Evolutionary conservation across 768 basidiomycete species (phyloP).

Genomic region (Chlorophyllum brunneum): DNA sequence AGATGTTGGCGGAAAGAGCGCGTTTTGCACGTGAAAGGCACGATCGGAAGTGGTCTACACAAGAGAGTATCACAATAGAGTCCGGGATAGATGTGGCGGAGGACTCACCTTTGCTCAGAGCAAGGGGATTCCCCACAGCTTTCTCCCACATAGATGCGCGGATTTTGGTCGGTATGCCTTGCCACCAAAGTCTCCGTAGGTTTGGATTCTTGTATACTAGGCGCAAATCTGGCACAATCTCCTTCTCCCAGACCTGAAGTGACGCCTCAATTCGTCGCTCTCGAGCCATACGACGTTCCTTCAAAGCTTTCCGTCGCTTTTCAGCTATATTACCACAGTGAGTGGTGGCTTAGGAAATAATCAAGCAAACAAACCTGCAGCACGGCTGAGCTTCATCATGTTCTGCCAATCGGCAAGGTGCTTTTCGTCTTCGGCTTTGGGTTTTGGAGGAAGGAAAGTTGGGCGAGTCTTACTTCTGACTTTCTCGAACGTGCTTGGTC

Average conservation of each 20-base stretch:
- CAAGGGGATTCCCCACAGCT: slow-evolving; percentile 80
- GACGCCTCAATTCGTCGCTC: slow-evolving; percentile 71
- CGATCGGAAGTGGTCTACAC: slow-evolving; percentile 63
- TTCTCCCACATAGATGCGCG: slow-evolving; percentile 80
- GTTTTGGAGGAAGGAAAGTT: slow-evolving; percentile 80
- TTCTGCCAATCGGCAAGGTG: slow-evolving; percentile 83
- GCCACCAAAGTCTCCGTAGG: slow-evolving; percentile 81
- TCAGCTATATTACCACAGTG: slow-evolving; percentile 45
- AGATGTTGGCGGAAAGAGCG: slow-evolving; percentile 58
- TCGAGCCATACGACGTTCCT: slow-evolving; percentile 57
- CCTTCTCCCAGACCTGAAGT: slow-evolving; percentile 70
- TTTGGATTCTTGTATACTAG: slow-evolving; percentile 61
- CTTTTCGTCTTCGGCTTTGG: slow-evolving; percentile 69
- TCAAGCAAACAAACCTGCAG: slow-evolving; percentile 52
- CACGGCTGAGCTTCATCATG: slow-evolving; percentile 83
- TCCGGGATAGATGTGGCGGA: slow-evolving; percentile 16
- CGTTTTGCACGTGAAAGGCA: slow-evolving; percentile 74
- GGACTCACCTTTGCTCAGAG: slow-evolving; percentile 70
- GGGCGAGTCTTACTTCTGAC: slow-evolving; percentile 85
- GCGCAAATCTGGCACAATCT: slow-evolving; percentile 81
- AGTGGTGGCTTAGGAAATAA: neutral
- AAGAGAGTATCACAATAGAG: slow-evolving; percentile 1
- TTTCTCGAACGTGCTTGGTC: slow-evolving; percentile 73
- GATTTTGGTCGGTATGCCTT: slow-evolving; percentile 79
- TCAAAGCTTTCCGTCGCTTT: slow-evolving; percentile 58